These are phyloP conservation scores for Apiospora kogelbergensis DNA, from an alignment of 2,329 filamentous ascomycete genomes.

Conservation along the genomic window DNA sequence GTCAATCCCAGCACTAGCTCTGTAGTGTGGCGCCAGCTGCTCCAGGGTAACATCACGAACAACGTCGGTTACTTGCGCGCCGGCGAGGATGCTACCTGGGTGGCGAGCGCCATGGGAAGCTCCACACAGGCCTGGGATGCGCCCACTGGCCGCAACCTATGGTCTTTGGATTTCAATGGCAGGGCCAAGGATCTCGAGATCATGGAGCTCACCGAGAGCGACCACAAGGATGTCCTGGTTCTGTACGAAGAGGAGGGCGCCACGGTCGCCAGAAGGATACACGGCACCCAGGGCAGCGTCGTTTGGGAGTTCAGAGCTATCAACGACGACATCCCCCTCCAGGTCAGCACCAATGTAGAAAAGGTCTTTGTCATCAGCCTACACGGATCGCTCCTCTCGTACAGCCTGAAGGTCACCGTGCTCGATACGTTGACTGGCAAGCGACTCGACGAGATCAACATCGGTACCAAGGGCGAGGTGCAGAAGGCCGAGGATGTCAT, in stretches of 20 bases:
- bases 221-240: constrained; percentile 68
- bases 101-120: constrained; percentile 71
- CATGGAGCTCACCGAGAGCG: constrained; percentile 64
- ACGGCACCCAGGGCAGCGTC: constrained; percentile 69
- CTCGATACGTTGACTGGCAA: constrained; percentile 73
- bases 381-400: constrained; percentile 67
- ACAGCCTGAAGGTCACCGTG: constrained; percentile 73
- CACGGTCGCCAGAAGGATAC: constrained; percentile 67
- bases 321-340: constrained; percentile 70
- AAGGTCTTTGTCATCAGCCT: constrained; percentile 76
- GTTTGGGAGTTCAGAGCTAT: constrained; percentile 77
- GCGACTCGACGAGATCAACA: constrained; percentile 67
- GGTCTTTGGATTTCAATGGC: constrained; percentile 65
- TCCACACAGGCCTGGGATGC: constrained; percentile 82
- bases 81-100: constrained; percentile 75
- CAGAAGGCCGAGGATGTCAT: constrained; percentile 63
- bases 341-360: constrained; percentile 69
- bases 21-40: constrained; percentile 81
- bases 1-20: constrained; percentile 85
- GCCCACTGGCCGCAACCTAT: constrained; percentile 74
- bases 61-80: constrained; percentile 61
- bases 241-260: constrained; percentile 60
- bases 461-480: constrained; percentile 76
- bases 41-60: constrained; percentile 53
- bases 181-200: constrained; percentile 72